Evolutionary conservation across 2,329 filamentous ascomycete species (phyloP).

Genomic region (Calcarisporium arbuscula): DNA sequence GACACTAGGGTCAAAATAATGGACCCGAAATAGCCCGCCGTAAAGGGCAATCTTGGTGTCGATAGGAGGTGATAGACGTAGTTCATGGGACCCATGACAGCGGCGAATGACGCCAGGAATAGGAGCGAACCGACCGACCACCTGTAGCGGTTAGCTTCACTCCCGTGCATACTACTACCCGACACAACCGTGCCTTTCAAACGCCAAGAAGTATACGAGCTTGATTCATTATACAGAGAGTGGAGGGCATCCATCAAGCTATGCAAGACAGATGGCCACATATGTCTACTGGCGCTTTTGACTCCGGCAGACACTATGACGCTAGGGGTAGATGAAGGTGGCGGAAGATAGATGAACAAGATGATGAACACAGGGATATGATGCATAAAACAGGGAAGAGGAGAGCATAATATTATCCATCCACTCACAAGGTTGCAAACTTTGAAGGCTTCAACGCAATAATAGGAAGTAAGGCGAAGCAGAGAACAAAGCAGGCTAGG

Average conservation of each 20-base stretch:
- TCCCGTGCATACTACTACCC: too few species aligned
- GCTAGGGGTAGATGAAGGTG: constrained; percentile 10
- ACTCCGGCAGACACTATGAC: too few species aligned
- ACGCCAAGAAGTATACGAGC: too few species aligned
- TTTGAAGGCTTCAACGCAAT: constrained; percentile 78
- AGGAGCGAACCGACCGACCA: constrained; percentile 91
- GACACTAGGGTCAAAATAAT: constrained; percentile 89
- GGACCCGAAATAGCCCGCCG: constrained; percentile 88
- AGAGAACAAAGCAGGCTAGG: constrained; percentile 85
- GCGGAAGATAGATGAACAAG: constrained; percentile 5
- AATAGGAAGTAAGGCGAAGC: constrained; percentile 83
- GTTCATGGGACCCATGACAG: constrained; percentile 82
- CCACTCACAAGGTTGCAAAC: constrained; percentile 92
- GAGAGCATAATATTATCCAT: constrained; percentile 11
- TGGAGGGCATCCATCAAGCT: too few species aligned
- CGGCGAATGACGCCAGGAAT: constrained; percentile 88
- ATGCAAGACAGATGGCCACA: too few species aligned
- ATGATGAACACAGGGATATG: constrained; percentile 7
- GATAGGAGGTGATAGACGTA: constrained; percentile 84
- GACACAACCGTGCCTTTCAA: too few species aligned
- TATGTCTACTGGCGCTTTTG: too few species aligned
- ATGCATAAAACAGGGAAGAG: constrained; percentile 6
- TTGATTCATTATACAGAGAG: too few species aligned
- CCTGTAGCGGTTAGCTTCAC: constrained; percentile 45
- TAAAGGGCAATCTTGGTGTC: constrained; percentile 80